These are phyloP conservation scores for Lenzites betulinus DNA, from an alignment of 768 basidiomycete genomes.

Conservation along the genomic window DNA sequence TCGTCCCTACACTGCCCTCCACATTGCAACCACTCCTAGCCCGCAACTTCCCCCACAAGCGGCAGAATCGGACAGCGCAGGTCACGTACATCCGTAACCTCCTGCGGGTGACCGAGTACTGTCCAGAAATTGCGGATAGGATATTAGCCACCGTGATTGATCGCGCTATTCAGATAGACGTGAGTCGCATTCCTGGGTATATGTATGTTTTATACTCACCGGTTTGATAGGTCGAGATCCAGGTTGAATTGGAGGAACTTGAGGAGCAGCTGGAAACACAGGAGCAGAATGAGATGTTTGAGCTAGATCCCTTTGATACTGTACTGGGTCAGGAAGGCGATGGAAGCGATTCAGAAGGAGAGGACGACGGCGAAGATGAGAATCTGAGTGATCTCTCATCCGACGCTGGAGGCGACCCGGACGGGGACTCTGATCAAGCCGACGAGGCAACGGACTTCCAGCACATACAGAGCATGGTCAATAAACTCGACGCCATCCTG, in stretches of 20 bases:
- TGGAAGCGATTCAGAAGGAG: slow-evolving; percentile 52
- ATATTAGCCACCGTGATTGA: slow-evolving; percentile 88
- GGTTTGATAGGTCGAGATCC: slow-evolving; percentile 84
- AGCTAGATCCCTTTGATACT: slow-evolving; percentile 86
- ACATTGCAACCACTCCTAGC: slow-evolving; percentile 84
- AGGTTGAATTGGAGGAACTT: slow-evolving; percentile 91
- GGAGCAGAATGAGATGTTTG: slow-evolving; percentile 63
- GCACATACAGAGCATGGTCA: slow-evolving; percentile 83
- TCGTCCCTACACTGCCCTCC: slow-evolving; percentile 90
- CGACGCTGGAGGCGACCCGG: slow-evolving; percentile 55
- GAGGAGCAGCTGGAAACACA: slow-evolving; percentile 59
- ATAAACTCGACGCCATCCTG: slow-evolving; percentile 89
- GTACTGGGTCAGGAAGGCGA: slow-evolving; percentile 75
- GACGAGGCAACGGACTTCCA: slow-evolving; percentile 60
- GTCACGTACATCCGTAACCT: slow-evolving; percentile 91
- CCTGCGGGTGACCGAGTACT: slow-evolving; percentile 80
- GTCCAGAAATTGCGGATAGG: slow-evolving; percentile 82
- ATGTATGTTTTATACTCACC: neutral
- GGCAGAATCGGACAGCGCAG: slow-evolving; percentile 77
- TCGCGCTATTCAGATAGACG: slow-evolving; percentile 95
- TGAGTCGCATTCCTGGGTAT: slow-evolving; percentile 42
- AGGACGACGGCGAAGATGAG: slow-evolving; percentile 50
- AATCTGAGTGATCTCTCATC: slow-evolving; percentile 78
- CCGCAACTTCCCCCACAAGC: slow-evolving; percentile 90
- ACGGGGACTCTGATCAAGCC: slow-evolving; percentile 38